Conservation (phyloP, 176 grass and related monocot genomes). For the Cenchrus purpureus region DNA sequence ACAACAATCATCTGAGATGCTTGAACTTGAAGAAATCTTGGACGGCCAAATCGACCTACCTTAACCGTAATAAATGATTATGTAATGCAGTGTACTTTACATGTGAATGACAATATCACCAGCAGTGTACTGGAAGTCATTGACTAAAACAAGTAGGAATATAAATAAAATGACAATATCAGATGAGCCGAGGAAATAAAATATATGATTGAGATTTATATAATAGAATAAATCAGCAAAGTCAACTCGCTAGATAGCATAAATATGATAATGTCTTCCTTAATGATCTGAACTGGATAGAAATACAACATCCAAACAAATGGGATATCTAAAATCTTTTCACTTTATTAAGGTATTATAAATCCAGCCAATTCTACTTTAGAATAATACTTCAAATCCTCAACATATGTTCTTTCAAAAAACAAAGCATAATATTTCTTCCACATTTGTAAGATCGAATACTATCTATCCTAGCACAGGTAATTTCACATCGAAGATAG, state of each 20-base stretch:
- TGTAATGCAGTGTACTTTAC: too few species aligned
- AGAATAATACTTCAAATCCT: background rate
- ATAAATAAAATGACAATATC: too few species aligned
- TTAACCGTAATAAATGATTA: background rate
- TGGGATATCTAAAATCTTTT: background rate
- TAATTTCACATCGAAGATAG: background rate
- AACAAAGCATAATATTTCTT: background rate
- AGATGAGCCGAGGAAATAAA: background rate
- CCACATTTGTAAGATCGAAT: background rate
- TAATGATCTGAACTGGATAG: background rate
- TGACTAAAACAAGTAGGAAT: background rate
- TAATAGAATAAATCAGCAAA: background rate
- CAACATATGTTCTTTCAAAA: background rate
- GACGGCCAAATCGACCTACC: background rate
- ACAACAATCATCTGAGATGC: background rate
- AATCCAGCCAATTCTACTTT: background rate
- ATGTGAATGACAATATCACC: background rate
- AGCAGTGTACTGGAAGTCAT: background rate
- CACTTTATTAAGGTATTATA: background rate
- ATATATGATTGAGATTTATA: background rate
- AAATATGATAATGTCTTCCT: background rate
- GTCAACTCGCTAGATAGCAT: conserved; percentile 3
- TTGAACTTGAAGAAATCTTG: conserved; percentile 13
- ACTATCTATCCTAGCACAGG: background rate
- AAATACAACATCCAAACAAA: background rate